Evolutionary conservation across 129 eudicot genomes (phyloP).

Genomic region (Tagetes patula): DNA sequence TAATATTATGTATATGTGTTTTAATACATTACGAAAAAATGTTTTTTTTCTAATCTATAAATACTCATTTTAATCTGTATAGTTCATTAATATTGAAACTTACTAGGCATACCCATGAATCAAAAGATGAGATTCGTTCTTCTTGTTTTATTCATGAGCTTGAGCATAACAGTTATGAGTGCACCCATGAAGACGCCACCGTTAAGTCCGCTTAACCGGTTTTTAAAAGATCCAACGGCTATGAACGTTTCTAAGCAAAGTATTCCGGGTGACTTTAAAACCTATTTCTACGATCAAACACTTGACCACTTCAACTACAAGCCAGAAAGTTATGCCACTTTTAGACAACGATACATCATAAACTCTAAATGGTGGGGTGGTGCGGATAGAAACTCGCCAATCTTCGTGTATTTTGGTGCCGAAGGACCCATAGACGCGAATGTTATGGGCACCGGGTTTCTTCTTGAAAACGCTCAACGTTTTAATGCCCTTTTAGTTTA

Average conservation of each 20-base stretch:
- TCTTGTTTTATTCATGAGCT: background rate
- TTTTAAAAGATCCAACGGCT: background rate
- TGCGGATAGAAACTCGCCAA: slow-evolving; percentile 41
- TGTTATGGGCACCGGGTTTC: slow-evolving; percentile 27
- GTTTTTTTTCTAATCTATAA: no score
- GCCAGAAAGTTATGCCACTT: slow-evolving; percentile 63
- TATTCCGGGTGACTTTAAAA: slow-evolving; percentile 6
- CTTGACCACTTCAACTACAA: slow-evolving; percentile 66
- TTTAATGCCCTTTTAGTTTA: slow-evolving; percentile 56
- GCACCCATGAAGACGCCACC: slow-evolving; percentile 16
- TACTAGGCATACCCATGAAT: no score
- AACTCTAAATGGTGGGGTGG: slow-evolving; percentile 67
- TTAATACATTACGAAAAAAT: no score
- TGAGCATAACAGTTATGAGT: background rate
- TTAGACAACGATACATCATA: slow-evolving; percentile 54
- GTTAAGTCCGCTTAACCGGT: slow-evolving; percentile 15
- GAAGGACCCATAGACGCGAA: slow-evolving; percentile 42
- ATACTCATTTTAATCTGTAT: no score
- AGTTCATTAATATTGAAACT: no score
- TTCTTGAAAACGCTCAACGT: slow-evolving; percentile 42
- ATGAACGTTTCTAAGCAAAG: background rate
- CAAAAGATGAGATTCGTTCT: slow-evolving; percentile 1
- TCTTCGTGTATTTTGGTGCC: slow-evolving; percentile 61
- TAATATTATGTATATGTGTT: no score
- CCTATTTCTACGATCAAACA: slow-evolving; percentile 48